phyloP scores from a whole-genome alignment of 345 rosid genomes.

The Salix caprea region DNA sequence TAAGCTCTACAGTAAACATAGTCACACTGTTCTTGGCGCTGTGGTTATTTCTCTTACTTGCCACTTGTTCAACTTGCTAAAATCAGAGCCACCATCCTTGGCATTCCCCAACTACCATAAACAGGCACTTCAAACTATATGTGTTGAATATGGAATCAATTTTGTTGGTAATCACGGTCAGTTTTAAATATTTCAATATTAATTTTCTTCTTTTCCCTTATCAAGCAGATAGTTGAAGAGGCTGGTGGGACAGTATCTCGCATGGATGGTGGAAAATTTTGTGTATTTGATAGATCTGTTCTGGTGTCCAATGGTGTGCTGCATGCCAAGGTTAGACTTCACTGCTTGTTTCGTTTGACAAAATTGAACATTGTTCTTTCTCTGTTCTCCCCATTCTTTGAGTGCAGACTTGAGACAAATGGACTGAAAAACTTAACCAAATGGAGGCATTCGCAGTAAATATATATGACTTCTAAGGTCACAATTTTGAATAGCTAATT shows the following conservation, averaged over 20 bases:
- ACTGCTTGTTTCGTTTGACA: neutral
- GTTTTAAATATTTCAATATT: neutral
- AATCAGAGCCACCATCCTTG: neutral
- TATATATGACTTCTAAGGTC: neutral
- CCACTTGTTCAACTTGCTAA: neutral
- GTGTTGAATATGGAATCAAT: neutral
- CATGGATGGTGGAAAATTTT: conserved; percentile 87
- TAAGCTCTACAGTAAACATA: neutral
- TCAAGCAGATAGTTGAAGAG: conserved; percentile 83
- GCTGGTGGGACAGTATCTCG: conserved; percentile 84
- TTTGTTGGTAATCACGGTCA: neutral
- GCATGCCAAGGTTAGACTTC: conserved; percentile 66
- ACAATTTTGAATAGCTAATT: neutral
- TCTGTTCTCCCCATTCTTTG: neutral
- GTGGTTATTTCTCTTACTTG: neutral
- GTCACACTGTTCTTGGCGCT: neutral
- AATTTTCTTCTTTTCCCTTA: neutral
- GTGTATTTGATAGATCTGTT: conserved; percentile 86
- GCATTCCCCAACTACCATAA: neutral
- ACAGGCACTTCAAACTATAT: neutral
- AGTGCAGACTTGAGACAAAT: neutral
- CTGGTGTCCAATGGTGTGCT: conserved; percentile 83
- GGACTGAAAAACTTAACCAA: neutral
- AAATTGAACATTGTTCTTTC: neutral
- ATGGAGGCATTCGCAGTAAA: neutral